Conservation (phyloP, 1,284 basidiomycete genomes). For the Sanghuangporus baumii region DNA sequence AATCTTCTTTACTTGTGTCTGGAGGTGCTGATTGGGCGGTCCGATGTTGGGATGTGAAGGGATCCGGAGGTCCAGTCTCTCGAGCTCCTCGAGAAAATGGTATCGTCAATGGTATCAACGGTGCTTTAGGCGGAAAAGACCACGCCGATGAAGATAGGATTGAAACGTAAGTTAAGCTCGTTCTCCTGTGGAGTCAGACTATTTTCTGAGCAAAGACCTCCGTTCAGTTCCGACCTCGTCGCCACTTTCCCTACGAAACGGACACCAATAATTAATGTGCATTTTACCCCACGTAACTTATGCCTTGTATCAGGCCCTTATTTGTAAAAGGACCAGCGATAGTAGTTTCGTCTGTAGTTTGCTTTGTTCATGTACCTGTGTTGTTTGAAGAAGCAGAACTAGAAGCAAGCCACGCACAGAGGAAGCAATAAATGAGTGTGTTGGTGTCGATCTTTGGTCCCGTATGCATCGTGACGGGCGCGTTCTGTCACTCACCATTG, state of each 20-base stretch:
- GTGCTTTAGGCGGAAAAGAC: slow-evolving; percentile 22
- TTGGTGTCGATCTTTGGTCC: background rate
- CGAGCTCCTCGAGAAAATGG: slow-evolving; percentile 46
- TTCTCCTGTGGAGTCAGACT: background rate
- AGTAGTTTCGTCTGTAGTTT: background rate
- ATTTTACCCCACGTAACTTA: slow-evolving; percentile 92
- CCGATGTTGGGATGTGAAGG: slow-evolving; percentile 93
- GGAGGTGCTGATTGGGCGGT: slow-evolving; percentile 93
- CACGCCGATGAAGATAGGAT: slow-evolving; percentile 42
- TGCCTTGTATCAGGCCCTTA: slow-evolving; percentile 83
- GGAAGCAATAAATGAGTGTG: background rate
- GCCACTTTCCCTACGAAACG: slow-evolving; percentile 93
- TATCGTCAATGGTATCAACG: slow-evolving; percentile 28
- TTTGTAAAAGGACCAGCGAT: slow-evolving; percentile 52
- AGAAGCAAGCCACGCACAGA: background rate
- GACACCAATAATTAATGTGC: slow-evolving; percentile 87
- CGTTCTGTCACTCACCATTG: background rate
- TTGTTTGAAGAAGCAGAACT: background rate
- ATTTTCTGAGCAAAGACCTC: slow-evolving; percentile 15
- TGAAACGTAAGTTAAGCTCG: slow-evolving; percentile 50
- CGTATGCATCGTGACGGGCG: background rate
- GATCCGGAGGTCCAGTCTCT: slow-evolving; percentile 57
- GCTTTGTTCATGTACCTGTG: background rate
- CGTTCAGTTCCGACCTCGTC: slow-evolving; percentile 74
- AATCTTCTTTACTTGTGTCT: slow-evolving; percentile 86